A percentile compares a stretch with the other conserved stretches of the same genome.
These are phyloP conservation scores for Emergomyces pasteurianus DNA, from an alignment of 2,329 filamentous ascomycete genomes.

Conservation along the genomic window DNA sequence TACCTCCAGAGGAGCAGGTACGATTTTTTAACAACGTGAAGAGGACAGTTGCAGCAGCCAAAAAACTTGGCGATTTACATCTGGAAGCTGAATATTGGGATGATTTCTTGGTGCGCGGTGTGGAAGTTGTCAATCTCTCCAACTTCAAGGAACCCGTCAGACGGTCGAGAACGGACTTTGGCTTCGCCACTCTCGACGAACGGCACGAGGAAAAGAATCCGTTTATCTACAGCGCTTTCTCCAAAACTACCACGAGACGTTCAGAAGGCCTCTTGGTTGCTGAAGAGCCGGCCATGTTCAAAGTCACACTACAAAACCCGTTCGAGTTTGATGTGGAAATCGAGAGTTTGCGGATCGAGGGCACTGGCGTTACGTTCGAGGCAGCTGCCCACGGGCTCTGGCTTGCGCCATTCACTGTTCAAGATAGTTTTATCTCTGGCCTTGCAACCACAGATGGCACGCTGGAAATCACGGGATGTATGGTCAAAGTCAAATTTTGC, in stretches of 20 bases:
- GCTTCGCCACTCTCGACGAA: constrained; percentile 30
- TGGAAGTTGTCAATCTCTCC: constrained; percentile 56
- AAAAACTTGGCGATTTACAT: constrained; percentile 57
- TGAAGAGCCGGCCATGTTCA: constrained; percentile 64
- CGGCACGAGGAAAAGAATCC: constrained; percentile 49
- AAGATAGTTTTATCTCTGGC: constrained; percentile 61
- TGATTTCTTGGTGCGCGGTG: constrained; percentile 73
- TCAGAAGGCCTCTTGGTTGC: constrained; percentile 63
- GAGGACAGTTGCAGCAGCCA: constrained; percentile 67
- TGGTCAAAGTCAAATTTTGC: constrained; percentile 70
- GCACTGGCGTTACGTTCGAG: constrained; percentile 60
- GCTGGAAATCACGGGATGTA: constrained; percentile 64
- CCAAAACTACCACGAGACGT: constrained; percentile 49
- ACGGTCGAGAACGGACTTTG: constrained; percentile 45
- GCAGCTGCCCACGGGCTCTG: constrained; percentile 52
- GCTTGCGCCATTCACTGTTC: constrained; percentile 71
- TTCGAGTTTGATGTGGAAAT: constrained; percentile 89
- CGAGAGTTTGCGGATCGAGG: constrained; percentile 64
- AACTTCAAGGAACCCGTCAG: constrained; percentile 51
- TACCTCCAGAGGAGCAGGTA: constrained; percentile 72
- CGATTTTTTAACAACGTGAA: constrained; percentile 75
- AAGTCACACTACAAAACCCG: constrained; percentile 79
- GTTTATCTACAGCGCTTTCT: constrained; percentile 90
- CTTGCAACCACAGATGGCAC: constrained; percentile 55
- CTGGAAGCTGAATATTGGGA: constrained; percentile 89